Base-by-base conservation (phyloP, 129 eudicot genomes). In the Scalesia atractyloides region DNA sequence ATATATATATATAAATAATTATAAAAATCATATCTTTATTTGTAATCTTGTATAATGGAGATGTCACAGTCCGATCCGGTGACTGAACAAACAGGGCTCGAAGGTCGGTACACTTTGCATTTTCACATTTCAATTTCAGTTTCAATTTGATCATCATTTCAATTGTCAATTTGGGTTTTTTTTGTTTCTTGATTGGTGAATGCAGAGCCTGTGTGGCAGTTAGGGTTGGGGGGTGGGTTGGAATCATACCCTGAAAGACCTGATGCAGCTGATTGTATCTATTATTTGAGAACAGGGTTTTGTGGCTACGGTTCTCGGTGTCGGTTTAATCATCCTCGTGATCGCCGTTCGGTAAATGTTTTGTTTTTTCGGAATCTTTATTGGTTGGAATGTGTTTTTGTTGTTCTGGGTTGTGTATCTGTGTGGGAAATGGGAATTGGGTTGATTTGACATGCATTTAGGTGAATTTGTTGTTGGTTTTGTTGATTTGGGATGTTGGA, bases 241-340 rank as follows among this genome's bases (percentile, higher is more conserved):
- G 89, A 83, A 49, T 66, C 90, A 53, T 93, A 89, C 70, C 96
- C 98, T 36, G 95, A 89, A 50, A 76, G 96, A 53, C 96, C 90
- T 15, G 90, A 81, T 69, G 96, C 85, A 73, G 81, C 89, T 22
- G 92, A 89, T 73, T 93, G 98, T 82, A 84, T 82, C 22, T 85
- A 87, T 68, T 89, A 79, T 80, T 63, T 89, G 83, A 80, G 92
- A 76, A 93, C 92, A 12, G 98, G 98, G 9, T 82, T 84, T 69
- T 93, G 98, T 79, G 96, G 97, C 11, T 89, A 83, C 22, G 96
- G 92, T 52, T 57, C 86, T 18, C 80, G 92, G 20, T 93, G 98
- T 76, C 96, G 98, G 73, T 89, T 87, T 71, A 93, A 89, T 72
- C 98, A 93, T 82, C 98, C 98, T 2, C 88, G 81, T 67, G 89